phyloP scores from a whole-genome alignment of 1,139 yeast species.

The Zygoascus hellenicus region DNA sequence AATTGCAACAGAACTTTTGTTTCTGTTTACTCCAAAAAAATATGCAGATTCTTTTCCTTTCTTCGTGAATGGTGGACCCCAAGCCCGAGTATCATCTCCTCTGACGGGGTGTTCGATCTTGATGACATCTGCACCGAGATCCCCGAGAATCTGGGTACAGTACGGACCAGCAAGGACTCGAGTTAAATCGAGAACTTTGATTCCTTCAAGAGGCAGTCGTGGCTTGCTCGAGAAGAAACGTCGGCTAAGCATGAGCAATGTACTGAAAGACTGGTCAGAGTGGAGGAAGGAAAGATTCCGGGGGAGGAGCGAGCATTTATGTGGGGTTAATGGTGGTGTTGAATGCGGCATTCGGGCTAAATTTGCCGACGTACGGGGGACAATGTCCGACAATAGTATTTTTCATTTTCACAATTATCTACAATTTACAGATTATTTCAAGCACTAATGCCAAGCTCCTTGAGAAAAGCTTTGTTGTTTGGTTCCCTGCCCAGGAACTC shows the following conservation, averaged over 20 bases:
- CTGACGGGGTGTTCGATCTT: slow-evolving; percentile 41
- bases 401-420: neutral
- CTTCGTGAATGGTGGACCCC: slow-evolving; percentile 42
- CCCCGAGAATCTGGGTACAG: slow-evolving; percentile 39
- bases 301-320: neutral
- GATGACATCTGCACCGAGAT: slow-evolving; percentile 40
- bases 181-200: slow-evolving; percentile 37
- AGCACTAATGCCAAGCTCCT: slow-evolving; percentile 43
- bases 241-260: slow-evolving; percentile 2
- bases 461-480: slow-evolving; percentile 59
- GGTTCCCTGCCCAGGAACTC: slow-evolving; percentile 76
- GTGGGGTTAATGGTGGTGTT: neutral
- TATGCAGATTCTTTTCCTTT: slow-evolving; percentile 36
- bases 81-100: slow-evolving; percentile 42
- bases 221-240: slow-evolving; percentile 1
- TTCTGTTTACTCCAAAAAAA: slow-evolving; percentile 36
- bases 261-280: neutral
- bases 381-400: neutral
- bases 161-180: slow-evolving; percentile 43
- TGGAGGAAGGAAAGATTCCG: neutral
- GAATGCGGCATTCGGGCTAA: neutral
- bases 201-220: slow-evolving; percentile 27
- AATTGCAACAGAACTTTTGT: slow-evolving; percentile 37
- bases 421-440: neutral
- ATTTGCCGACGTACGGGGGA: neutral